Base-by-base conservation (phyloP, 495 filamentous ascomycete species). In the Xylaria venustula region DNA sequence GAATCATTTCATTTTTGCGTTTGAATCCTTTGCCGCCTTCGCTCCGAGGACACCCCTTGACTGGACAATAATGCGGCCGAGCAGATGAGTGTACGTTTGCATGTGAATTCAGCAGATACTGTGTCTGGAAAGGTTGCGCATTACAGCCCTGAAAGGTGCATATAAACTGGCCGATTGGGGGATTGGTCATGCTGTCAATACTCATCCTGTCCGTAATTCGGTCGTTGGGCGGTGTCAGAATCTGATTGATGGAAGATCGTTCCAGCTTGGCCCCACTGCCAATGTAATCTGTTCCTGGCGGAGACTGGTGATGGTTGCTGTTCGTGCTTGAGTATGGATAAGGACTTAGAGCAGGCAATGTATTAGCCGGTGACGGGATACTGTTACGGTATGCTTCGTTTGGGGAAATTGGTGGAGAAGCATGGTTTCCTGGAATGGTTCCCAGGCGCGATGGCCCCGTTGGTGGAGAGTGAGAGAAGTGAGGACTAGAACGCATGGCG, bases 1-100 rank as follows among this genome's bases (percentile, higher is more conserved):
- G 84, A 61, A 98, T 97, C 95, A 98, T 98, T 76, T 98, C 95
- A 66, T 98, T 98, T 74, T 98, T 98, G 41, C 95, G 86, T 73
- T 98, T 98, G 81, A 98, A 98, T 0, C 95, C 94, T 73, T 91
- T 96, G 15, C 94, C 94, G 14, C 89, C 90, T 62, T 90, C 83
- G 7, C 84, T 87, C 32, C 94, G 85, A 20, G 90, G 77, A 73
- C 94, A 98, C 1, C 83, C 87, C 28, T 83, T 80, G 14, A 96
- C 87, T 0, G 91, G 86, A 72, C 95, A 98, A 68, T 93, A 98
- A 73, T 98, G 93, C 15, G 92, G 92, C 36, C 94, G 83, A 59
- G 84, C 88, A 62, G 90, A 90, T 4, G 92, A 96, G 73, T 98
- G 94, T 6, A 98, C 95, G 70, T 98, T 98, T 48, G 89, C 89